Evolutionary conservation across 2,329 filamentous ascomycete genomes (phyloP), one percentile per base, ranked within the genome.

Genomic region (Hypoxylon sp.): DNA sequence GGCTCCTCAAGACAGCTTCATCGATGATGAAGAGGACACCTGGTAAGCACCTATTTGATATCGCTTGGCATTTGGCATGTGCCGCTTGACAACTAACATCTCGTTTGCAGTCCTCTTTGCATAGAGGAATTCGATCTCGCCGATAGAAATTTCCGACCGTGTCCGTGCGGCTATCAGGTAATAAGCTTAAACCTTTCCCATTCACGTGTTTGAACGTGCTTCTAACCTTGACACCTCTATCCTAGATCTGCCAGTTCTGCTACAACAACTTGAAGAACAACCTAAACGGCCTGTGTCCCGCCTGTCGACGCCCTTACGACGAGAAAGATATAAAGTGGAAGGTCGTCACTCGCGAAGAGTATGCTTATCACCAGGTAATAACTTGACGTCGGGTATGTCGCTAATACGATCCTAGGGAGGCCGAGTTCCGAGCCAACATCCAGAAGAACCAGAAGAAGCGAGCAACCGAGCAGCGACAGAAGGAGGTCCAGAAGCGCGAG

Each of bases 181-280:
- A 63, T 82, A 53, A 23, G 20, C 42, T 40, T 13, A 3, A 46
- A 4, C 17, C 24, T 21, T 40, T 29, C 13, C n/a, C 40, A 29
- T 24, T 35, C n/a, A 38, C 27, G 23, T 47, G 18, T 10, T 64
- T 48, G 20, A 46, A 40, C 52, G 45, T 21, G 33, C 64, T 48
- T 65, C 58, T 60, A n/a, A n/a, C n/a, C n/a, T n/a, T n/a, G 37
- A 42, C 63, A 31, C 15, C 13, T 37, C 56, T 37, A 5, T 26
- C 43, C 41, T 70, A 97, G 93, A 94, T 99, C 74, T 99, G 95
- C 77, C 96, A 99, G 81, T 99, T 99, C 78, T 99, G 95, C 79
- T 99, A 94, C 81, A 97, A 99, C 78, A 99, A 98, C 75, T 96
- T 99, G 75, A 96, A 96, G 78, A 96, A 90, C 69, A 97, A 97